Evolutionary conservation across 1,139 yeast genomes (phyloP), one percentile per base, ranked within the genome.

Genomic region (Candida labiduridarum): DNA sequence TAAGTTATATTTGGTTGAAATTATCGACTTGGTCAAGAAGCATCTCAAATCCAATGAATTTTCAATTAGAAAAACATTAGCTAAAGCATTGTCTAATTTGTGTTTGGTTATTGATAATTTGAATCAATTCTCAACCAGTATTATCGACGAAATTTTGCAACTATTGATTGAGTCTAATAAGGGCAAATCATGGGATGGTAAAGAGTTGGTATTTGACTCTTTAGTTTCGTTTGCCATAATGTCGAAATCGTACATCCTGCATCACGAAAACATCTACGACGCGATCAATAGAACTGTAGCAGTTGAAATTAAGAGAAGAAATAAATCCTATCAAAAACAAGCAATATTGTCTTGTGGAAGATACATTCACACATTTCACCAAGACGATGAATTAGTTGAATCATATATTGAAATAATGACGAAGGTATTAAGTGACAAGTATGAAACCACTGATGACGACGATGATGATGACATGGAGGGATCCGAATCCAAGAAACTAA

Each of bases 151-250:
- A 16, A 64, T 91, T 22, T 78, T 89, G 50, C 69, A 71, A 0
- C 72, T 85, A 5, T 72, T 91, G 48, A 62, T 89, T 19, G 80
- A 78, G 41, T 83, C 96, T 0, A 77, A 86, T 52, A 74, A 78
- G 49, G 97, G 97, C 0, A 82, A 94, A 53, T 81, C 95, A 9
- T 94, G 97, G 96, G 79, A 79, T 16, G 98, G 98, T 8, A 94
- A 94, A 62, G 97, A 90, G 56, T 67, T 76, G 40, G 79, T 94
- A 2, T 71, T 90, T 30, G 83, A 82, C 41, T 90, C 97, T 0
- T 68, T 92, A 46, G 87, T 89, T 1, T 71, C 82, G 1, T 73
- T 88, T 38, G 65, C 85, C 0, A 63, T 73, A 12, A 81, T 81
- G 55, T 75, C 82, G 11, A 68, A 73, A 45, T 58, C 56, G 0